Evolutionary conservation across 352 stramenopile genomes (phyloP), one percentile per base, ranked within the genome.

Genomic region (Globisporangium acanthophoron): DNA sequence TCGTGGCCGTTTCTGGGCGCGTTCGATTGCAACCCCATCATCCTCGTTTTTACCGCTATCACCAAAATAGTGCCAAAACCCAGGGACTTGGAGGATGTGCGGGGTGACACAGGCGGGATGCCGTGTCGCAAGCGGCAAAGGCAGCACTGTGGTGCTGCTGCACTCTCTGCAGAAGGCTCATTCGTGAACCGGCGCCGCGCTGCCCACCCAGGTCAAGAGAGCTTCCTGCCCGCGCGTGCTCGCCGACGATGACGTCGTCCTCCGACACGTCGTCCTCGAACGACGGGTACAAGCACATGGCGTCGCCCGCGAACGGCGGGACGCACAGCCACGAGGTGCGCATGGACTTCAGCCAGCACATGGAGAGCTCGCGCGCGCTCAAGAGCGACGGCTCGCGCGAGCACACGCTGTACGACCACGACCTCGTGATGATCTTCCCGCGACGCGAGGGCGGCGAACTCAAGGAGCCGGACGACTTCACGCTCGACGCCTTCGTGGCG

Each of bases 341-440:
- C 37, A 71, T 83, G 69, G 69, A 83, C 31, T 76, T 76, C 21
- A 64, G 52, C 56, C 74, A 62, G 47, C 62, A 70, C 52, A 78
- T 80, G 69, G 61, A 70, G 50, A 35, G 65, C 58, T 35, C 31
- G 31, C 16, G 47, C 29, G 31, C 31, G 18, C 29, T 9, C 49
- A 29, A 27, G n/a, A 40, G 33, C 16, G n/a, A 18, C 50, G 58
- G 63, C 27, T 54, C 49, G 27, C 74, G 60, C 27, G 73, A 80
- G 35, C 85, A 80, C 63, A 73, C 67, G 56, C 47, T 90, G 58
- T 90, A 90, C 74, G 83, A 84, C 54, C 66, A 85, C 58, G 83
- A 92, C 60, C 65, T 93, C 50, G 83, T 93, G 55, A 82, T 93
- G 78, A 82, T 91, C 64, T 93, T 93, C 56, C 71, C 80, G 13